Evolutionary conservation across 805 yeast species (phyloP).

Genomic region (Jamesozyma lodderae): DNA sequence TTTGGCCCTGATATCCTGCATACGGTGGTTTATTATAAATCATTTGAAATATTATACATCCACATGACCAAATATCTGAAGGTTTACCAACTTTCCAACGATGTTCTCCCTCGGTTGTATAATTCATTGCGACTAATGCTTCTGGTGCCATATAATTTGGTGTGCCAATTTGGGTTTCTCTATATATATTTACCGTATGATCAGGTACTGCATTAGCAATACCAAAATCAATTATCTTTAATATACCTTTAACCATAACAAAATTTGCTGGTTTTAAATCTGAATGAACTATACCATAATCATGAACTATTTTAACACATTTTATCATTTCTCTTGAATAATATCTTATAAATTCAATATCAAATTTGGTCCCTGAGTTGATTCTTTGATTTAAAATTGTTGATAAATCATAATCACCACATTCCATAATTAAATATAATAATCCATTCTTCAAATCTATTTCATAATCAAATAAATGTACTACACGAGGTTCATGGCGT

Average conservation of each 20-base stretch:
- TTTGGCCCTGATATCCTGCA: constrained; percentile 66
- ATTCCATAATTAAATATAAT: constrained; percentile 78
- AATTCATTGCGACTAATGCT: constrained; percentile 56
- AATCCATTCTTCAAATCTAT: constrained; percentile 53
- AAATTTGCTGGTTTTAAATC: constrained; percentile 69
- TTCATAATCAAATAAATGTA: constrained; percentile 66
- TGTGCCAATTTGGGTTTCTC: constrained; percentile 89
- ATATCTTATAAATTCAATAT: constrained; percentile 67
- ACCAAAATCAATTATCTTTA: constrained; percentile 92
- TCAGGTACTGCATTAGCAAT: constrained; percentile 92
- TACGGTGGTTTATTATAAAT: constrained; percentile 89
- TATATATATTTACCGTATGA: constrained; percentile 78
- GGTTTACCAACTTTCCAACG: constrained; percentile 81
- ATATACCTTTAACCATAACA: constrained; percentile 68
- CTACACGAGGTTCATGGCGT: constrained; percentile 59
- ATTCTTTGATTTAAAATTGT: constrained; percentile 58
- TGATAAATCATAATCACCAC: constrained; percentile 87
- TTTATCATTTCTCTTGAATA: constrained; percentile 69
- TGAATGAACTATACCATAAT: constrained; percentile 75
- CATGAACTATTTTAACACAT: constrained; percentile 85
- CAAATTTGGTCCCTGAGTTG: constrained; percentile 40
- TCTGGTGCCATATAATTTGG: constrained; percentile 99
- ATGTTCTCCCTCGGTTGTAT: constrained; percentile 13
- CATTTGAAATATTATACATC: constrained; percentile 93
- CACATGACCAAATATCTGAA: constrained; percentile 96